Conservation (phyloP, 73 alveolate species). For the Tetrahymena malaccensis region DNA sequence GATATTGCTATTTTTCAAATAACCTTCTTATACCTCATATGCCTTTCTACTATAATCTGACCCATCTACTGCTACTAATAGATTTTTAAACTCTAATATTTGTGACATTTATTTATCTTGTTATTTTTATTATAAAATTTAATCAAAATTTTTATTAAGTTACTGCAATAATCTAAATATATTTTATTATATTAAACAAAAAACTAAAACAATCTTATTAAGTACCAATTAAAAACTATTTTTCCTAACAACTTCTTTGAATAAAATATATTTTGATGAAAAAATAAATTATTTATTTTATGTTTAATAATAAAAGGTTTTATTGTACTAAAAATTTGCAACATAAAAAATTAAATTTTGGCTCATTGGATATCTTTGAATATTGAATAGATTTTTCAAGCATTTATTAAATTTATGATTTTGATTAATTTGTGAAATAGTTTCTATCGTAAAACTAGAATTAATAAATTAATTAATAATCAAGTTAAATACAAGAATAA, state of each 20-base stretch:
- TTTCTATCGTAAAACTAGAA: background rate
- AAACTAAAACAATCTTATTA: background rate
- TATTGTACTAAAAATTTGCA: no score
- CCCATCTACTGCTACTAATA: background rate
- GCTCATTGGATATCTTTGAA: background rate
- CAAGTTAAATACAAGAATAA: background rate
- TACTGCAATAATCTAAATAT: background rate
- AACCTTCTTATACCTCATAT: background rate
- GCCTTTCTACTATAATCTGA: background rate
- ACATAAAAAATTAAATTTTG: no score
- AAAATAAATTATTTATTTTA: no score
- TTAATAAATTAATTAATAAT: no score
- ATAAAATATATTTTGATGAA: no score
- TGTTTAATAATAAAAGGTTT: no score
- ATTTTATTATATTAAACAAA: background rate
- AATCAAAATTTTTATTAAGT: background rate
- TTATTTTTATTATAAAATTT: background rate
- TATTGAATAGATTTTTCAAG: background rate
- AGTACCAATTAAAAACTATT: no score
- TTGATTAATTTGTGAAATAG: background rate
- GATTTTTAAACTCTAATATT: background rate
- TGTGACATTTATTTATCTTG: background rate
- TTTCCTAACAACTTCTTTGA: background rate
- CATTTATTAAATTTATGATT: no score
- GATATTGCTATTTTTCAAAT: background rate